Evolutionary conservation across 1,284 basidiomycete genomes (phyloP).

Genomic region (Melampsora occidentalis): DNA sequence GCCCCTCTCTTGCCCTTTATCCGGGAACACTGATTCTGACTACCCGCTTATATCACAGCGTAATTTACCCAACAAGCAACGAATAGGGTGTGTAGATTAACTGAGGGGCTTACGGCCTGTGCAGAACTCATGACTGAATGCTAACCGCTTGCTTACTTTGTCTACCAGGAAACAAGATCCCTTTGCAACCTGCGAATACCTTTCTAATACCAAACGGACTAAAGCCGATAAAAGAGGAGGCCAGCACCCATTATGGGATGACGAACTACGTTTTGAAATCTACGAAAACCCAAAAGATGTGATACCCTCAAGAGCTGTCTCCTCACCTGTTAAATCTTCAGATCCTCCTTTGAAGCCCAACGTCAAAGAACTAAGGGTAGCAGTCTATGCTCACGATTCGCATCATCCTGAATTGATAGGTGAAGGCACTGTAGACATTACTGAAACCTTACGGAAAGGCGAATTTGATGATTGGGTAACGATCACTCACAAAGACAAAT

Average conservation of each 20-base stretch:
- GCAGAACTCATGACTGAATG: not conserved
- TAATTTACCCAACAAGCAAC: conserved; percentile 86
- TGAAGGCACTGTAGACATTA: conserved; percentile 79
- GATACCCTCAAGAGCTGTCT: conserved; percentile 58
- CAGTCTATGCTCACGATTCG: conserved; percentile 90
- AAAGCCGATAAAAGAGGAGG: conserved; percentile 92
- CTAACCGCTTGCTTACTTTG: conserved; percentile 38
- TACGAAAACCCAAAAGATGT: conserved; percentile 73
- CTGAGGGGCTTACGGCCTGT: no score
- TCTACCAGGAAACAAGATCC: conserved; percentile 84
- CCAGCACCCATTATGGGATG: conserved; percentile 98
- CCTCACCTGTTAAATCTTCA: conserved; percentile 38
- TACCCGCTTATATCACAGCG: conserved; percentile 59
- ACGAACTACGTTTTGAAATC: conserved; percentile 90
- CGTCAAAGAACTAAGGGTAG: conserved; percentile 70
- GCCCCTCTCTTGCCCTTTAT: conserved; percentile 52
- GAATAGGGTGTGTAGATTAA: conserved; percentile 62
- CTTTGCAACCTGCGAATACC: conserved; percentile 76
- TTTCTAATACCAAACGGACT: conserved; percentile 76
- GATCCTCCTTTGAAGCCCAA: not conserved
- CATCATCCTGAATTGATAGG: conserved; percentile 95
- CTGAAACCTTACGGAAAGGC: conserved; percentile 85
- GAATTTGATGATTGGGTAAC: conserved; percentile 99
- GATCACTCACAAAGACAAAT: conserved; percentile 74
- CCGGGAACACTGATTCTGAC: not conserved